Conservation (phyloP, 2,329 filamentous ascomycete genomes). For the Fusarium coicis region DNA sequence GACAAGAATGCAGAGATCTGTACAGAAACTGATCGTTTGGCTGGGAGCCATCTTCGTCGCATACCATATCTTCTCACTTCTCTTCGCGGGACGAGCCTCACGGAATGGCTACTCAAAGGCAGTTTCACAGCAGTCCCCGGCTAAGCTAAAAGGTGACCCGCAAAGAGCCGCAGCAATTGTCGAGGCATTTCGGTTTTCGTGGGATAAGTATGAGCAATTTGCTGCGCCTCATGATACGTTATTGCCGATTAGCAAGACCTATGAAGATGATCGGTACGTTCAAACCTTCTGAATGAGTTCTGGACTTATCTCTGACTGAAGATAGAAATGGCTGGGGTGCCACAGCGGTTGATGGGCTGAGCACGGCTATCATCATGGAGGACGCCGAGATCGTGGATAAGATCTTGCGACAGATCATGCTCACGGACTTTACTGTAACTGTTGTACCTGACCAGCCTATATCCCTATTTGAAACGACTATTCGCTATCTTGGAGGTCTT, state of each 20-base stretch:
- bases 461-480: slow-evolving; percentile 31
- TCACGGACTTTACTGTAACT: slow-evolving; percentile 28
- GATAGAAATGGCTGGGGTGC: slow-evolving; percentile 38
- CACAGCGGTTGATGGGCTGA: slow-evolving; percentile 34
- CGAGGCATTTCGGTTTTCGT: slow-evolving; percentile 31
- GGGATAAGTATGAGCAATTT: slow-evolving; percentile 32
- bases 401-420: slow-evolving; percentile 25
- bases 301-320: too few relatives aligned
- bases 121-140: fast-evolving
- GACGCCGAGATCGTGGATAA: slow-evolving; percentile 27
- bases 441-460: slow-evolving; percentile 4
- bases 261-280: slow-evolving; percentile 30
- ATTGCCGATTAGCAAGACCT: slow-evolving; percentile 8
- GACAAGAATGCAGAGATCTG: background rate
- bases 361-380: slow-evolving; percentile 36
- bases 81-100: background rate
- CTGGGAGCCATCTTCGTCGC: slow-evolving; percentile 8
- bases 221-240: slow-evolving; percentile 35
- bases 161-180: slow-evolving; percentile 18
- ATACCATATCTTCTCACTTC: background rate
- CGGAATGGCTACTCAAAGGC: background rate
- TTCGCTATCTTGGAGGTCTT: slow-evolving; percentile 34
- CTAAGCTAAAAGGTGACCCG: background rate
- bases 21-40: slow-evolving; percentile 9
- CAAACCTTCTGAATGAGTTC: too few relatives aligned